Conservation (phyloP, 352 stramenopile genomes). For the Ophiocytium majus region DNA sequence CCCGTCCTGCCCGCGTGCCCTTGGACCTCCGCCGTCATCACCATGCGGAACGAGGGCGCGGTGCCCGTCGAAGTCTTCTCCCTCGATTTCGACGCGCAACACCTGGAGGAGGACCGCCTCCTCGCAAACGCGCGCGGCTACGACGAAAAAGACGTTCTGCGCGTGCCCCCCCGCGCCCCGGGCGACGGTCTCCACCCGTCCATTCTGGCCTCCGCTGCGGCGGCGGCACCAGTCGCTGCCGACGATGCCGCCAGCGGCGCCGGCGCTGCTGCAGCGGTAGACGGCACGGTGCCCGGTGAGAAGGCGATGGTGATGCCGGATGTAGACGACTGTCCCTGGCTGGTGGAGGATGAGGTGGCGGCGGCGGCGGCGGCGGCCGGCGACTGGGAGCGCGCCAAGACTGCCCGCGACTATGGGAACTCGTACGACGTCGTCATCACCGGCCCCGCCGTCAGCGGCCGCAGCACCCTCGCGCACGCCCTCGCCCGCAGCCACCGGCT, state of each 20-base stretch:
- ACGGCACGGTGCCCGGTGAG: not conserved
- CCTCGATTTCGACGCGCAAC: slow-evolving; percentile 61
- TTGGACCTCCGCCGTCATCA: slow-evolving; percentile 63
- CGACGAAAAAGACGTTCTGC: slow-evolving; percentile 66
- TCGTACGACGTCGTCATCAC: slow-evolving; percentile 75
- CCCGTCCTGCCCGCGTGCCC: slow-evolving; percentile 73
- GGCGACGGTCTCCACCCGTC: slow-evolving; percentile 63
- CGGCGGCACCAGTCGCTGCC: not conserved
- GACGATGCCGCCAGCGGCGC: not conserved
- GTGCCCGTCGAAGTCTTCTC: slow-evolving; percentile 79
- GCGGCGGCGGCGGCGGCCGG: not conserved
- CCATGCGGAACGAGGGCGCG: slow-evolving; percentile 79
- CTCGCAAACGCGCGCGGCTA: slow-evolving; percentile 67
- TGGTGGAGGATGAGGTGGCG: slow-evolving; percentile 1
- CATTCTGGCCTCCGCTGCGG: slow-evolving; percentile 61
- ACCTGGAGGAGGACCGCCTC: slow-evolving; percentile 77
- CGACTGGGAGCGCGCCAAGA: slow-evolving; percentile 47
- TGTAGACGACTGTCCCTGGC: slow-evolving; percentile 27
- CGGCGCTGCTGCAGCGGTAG: not conserved
- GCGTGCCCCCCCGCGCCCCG: slow-evolving; percentile 69
- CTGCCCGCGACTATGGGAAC: slow-evolving; percentile 45
- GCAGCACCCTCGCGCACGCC: slow-evolving; percentile 70
- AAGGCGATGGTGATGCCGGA: not conserved
- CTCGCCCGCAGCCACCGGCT: slow-evolving; percentile 71
- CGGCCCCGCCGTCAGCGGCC: slow-evolving; percentile 71